Evolutionary conservation across 805 yeast species (phyloP), one percentile per base, ranked within the genome.

Genomic region (Pichia californica): DNA sequence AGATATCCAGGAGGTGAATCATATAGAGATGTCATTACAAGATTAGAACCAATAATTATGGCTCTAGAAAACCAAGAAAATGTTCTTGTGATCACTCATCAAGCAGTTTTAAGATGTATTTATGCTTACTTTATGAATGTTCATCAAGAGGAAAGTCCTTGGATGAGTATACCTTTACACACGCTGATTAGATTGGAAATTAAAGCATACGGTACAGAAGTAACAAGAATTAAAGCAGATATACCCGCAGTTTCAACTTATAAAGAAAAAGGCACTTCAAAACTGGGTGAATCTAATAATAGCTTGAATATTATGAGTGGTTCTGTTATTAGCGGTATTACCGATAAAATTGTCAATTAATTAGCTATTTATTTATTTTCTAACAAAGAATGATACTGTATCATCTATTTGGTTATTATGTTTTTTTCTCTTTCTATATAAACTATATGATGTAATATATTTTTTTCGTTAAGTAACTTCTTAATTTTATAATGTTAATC

Each of bases 81-180:
- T 62, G 88, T 93, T 40, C 71, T 93, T 59, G 91, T 93, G 47
- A 93, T 93, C 34, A 93, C 99, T 4, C 99, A 93, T 63, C 99
- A 93, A 66, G 98, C 98, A 0, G 98, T 93, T 10, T 70, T 93
- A 52, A 76, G 99, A 56, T 93, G 99, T 60, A 81, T 93, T 41
- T 93, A 93, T 64, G 98, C 99, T 7, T 93, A 93, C 64, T 93
- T 89, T 60, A 93, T 93, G 98, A 91, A 93, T 60, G 95, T 93
- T 16, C 96, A 97, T 5, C 98, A 91, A 62, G 96, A 91, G 55
- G 91, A 88, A 62, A 78, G 89, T 46, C 99, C 99, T 5, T 93
- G 99, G 99, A 88, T 93, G 96, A 87, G 94, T 31, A 94, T 93
- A 46, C 99, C 99, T 6, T 69, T 93, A 55, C 99, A 93, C 60